Evolutionary conservation across 208 protist genomes (phyloP), one percentile per base, ranked within the genome.

Genomic region (Leishmania lainsoni): DNA sequence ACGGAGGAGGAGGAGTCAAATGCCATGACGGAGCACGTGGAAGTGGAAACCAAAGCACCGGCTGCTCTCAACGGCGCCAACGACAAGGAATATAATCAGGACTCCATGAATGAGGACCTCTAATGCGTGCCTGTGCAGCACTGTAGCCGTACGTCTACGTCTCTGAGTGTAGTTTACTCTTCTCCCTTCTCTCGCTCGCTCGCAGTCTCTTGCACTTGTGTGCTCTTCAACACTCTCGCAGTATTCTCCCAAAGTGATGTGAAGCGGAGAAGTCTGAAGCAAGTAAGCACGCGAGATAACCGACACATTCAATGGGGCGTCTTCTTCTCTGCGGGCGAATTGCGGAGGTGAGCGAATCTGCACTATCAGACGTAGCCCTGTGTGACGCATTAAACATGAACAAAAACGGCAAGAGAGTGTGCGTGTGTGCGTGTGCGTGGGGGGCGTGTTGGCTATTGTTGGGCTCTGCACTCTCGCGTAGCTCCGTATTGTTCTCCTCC

Each of bases 1-100:
- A 54, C 56, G 22, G 32, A 56, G 9, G 56, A 29, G 17, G 32
- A 54, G 39, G 39, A 73, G 14, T 81, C 81, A 16, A 61, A 80
- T 32, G 4, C 42, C 42, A 52, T 20, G 32, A 32, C 32, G 10
- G 73, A 71, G 71, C 56, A 9, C 10, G 68, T 9, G 58, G 26
- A 29, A 26, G 58, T 6, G 26, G 58, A 4, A 29, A 26, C 26
- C 20, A 0, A 16, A 29, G 17, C 29, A 29, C 29, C 29, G 26
- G n/a, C 0, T 16, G 26, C 9, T 2, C 12, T 2, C 58, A 17
- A 32, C 52, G 20, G 12, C 5, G 69, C 68, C 26, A 66, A 76
- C 35, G 42, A 79, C 8, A 29, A 76, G 3, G 52, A 76, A 35
- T 66, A 51, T 5, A 69, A 75, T 17, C 54, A 70, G 17, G 75